Percentiles rank a stretch among this genome's conserved stretches.
These are phyloP conservation scores for Drosera spatulata DNA, from an alignment of 179 eudicot species.

Conservation along the genomic window DNA sequence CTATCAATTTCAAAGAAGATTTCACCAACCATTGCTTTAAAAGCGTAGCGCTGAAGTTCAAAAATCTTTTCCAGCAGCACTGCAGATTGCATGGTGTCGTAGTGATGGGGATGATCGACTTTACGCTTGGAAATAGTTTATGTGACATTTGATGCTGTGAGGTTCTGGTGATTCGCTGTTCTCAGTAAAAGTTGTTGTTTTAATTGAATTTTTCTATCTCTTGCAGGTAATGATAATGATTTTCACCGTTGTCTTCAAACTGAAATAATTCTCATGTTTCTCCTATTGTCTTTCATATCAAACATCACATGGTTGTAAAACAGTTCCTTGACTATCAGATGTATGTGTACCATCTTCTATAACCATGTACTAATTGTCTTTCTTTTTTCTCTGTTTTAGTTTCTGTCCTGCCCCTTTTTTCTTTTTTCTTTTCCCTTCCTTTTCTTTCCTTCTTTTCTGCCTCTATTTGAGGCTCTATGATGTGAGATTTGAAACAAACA, in stretches of 20 bases:
- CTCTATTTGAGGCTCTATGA: neutral
- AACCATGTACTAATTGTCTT: neutral
- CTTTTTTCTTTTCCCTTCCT: neutral
- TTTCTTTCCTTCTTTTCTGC: neutral
- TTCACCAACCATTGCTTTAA: too few species aligned
- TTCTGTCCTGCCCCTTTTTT: neutral
- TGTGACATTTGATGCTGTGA: neutral
- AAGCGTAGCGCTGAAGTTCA: too few species aligned
- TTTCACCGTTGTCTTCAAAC: slow-evolving; percentile 15
- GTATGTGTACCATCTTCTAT: slow-evolving; percentile 25
- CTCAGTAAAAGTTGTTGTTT: slow-evolving; percentile 25
- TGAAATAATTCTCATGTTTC: slow-evolving; percentile 15
- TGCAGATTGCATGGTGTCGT: too few species aligned
- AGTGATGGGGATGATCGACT: too few species aligned
- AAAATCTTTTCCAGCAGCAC: too few species aligned
- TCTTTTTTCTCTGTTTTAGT: neutral
- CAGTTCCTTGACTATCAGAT: slow-evolving; percentile 24
- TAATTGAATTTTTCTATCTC: slow-evolving; percentile 13
- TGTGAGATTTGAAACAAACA: neutral
- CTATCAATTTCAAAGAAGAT: too few species aligned
- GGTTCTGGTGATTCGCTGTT: slow-evolving; percentile 12
- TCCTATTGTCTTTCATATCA: slow-evolving; percentile 27
- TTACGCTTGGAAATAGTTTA: neutral
- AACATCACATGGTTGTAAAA: slow-evolving; percentile 23
- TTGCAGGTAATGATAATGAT: slow-evolving; percentile 33